A percentile compares a stretch with the other conserved stretches of the same genome.
phyloP scores from a whole-genome alignment of 352 stramenopile genomes.

The Phytophthora agathidicida region DNA sequence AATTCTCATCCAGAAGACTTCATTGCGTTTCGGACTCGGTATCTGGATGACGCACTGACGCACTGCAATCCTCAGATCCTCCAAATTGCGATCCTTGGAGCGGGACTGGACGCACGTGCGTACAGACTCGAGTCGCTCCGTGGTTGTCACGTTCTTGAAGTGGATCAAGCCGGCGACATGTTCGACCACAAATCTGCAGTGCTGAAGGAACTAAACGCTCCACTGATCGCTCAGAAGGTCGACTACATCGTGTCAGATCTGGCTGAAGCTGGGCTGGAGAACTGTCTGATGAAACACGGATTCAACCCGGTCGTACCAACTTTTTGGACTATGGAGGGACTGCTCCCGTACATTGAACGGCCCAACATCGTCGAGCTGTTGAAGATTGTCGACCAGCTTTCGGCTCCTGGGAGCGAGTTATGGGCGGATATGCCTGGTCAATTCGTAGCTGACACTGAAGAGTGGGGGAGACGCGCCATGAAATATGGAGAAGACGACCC shows the following conservation, averaged over 20 bases:
- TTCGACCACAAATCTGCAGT: conserved; percentile 39
- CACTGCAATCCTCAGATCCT: conserved; percentile 36
- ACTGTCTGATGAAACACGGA: conserved; percentile 20
- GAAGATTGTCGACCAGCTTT: conserved; percentile 41
- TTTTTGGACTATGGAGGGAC: conserved; percentile 22
- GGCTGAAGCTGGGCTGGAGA: conserved; percentile 27
- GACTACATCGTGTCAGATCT: conserved; percentile 42
- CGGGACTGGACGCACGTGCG: conserved; percentile 41
- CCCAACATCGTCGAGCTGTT: conserved; percentile 37
- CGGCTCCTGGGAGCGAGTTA: conserved; percentile 34
- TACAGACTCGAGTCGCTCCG: conserved; percentile 35
- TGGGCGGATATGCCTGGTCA: conserved; percentile 42
- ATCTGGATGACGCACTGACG: conserved; percentile 40
- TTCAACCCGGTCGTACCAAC: conserved; percentile 35
- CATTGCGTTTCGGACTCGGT: conserved; percentile 39
- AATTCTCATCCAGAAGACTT: conserved; percentile 12
- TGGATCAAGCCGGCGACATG: conserved; percentile 31
- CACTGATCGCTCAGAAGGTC: conserved; percentile 29
- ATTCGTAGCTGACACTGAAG: conserved; percentile 3
- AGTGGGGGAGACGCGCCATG: conserved; percentile 12
- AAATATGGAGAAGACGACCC: conserved; percentile 49
- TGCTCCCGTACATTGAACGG: conserved; percentile 36
- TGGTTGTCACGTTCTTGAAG: conserved; percentile 36
- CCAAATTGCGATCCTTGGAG: conserved; percentile 44
- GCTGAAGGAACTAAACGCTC: conserved; percentile 24